Percentiles rank a stretch among this genome's conserved stretches.
Evolutionary conservation across 306 rosid genomes (phyloP).

Genomic region (Lathyrus oleraceus): DNA sequence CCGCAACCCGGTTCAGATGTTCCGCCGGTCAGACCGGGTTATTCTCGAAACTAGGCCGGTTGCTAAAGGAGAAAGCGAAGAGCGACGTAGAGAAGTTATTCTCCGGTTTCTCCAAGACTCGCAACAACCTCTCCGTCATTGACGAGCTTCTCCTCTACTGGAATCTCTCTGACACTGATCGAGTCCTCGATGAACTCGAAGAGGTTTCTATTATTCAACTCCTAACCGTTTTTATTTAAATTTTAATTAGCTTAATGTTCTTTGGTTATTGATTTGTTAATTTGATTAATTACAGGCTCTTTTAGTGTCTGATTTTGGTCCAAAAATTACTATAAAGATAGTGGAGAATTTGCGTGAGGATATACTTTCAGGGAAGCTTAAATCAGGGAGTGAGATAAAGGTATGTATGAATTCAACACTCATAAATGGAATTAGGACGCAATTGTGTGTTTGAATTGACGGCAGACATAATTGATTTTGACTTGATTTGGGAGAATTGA

Average conservation of each 20-base stretch:
- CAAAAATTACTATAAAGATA: constrained; percentile 75
- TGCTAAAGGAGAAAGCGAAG: constrained; percentile 87
- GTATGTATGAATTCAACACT: constrained; percentile 33
- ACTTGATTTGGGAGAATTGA: too few species aligned
- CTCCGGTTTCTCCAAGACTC: constrained; percentile 87
- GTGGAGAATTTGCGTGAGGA: constrained; percentile 88
- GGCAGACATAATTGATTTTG: too few species aligned
- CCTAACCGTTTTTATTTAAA: background rate
- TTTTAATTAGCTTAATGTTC: background rate
- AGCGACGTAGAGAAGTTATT: constrained; percentile 87
- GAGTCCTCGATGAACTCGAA: constrained; percentile 92
- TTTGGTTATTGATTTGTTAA: background rate
- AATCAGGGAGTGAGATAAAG: constrained; percentile 95
- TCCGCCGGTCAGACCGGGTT: constrained; percentile 77
- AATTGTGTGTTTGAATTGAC: too few species aligned
- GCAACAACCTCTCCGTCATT: constrained; percentile 81
- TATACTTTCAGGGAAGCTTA: constrained; percentile 79
- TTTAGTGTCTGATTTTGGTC: constrained; percentile 89
- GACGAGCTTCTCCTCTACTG: constrained; percentile 94
- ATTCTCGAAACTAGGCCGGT: constrained; percentile 76
- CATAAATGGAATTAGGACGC: too few species aligned
- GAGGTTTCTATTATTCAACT: constrained; percentile 54
- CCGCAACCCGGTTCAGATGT: constrained; percentile 57
- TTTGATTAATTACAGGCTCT: constrained; percentile 60
- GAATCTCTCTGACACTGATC: constrained; percentile 92